Evolutionary conservation across 23 red algal genomes (phyloP), one percentile per base, ranked within the genome.

Genomic region (Pyropia haitanensis): DNA sequence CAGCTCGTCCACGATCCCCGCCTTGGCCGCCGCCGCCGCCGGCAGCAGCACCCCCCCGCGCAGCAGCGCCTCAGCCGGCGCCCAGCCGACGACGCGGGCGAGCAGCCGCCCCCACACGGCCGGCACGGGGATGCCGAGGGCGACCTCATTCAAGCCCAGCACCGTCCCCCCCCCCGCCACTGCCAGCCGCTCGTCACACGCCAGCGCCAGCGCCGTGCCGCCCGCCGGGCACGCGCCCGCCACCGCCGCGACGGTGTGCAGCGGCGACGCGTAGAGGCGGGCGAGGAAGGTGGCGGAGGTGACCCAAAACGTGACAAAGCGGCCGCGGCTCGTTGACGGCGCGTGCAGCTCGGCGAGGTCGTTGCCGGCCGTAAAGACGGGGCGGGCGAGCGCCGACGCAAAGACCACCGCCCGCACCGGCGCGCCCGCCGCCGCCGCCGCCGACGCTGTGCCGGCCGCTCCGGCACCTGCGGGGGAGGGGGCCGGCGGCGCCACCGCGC

Each of bases 341-440:
- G 60, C 64, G 51, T 88, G 67, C 17, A 88, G 60, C 39, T 88
- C 83, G 0, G 63, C 70, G 64, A 88, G 53, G 32, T 88, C 83
- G 51, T 88, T 88, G 51, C 83, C 83, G 39, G 83, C 83, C 2
- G 72, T 78, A 27, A 88, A 88, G 14, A 88, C 70, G 10, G 53
- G 18, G 10, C 71, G 56, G 18, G 56, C 24, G 15, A 64, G 60
- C 3, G 65, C 49, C 33, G 81, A 86, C 4, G 81, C 63, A 56
- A 86, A 31, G 27, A 86, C 53, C 17, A 86, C 21, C 8, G 60
- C 63, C 20, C 68, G 60, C 17, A 67, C 53, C 2, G 30, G 16
- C 1, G 50, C 14, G 4, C 60, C 63, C 49, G 28, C 63, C 0
- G 44, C 48, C 56, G 31, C 15, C 4, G 52, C 50, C 46, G 72